These are phyloP conservation scores for Yamadazyma sp. DNA, from an alignment of 1,139 yeast species.

Conservation along the genomic window DNA sequence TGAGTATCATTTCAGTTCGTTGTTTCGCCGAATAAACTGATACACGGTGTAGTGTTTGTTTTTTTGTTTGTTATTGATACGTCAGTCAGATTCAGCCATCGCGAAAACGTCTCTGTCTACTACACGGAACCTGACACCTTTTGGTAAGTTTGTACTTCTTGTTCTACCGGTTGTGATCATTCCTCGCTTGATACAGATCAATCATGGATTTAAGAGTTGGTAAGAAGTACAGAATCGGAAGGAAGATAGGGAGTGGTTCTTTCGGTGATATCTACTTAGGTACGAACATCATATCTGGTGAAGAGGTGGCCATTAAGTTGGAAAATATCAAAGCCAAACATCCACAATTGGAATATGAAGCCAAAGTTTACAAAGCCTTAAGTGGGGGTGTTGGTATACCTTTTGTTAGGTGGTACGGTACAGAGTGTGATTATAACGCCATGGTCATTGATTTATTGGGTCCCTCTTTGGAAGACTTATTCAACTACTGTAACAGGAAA, in stretches of 20 bases:
- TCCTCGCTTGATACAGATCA: background rate
- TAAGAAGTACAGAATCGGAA: slow-evolving; percentile 90
- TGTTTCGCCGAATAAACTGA: background rate
- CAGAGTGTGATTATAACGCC: slow-evolving; percentile 94
- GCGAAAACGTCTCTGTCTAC: no score
- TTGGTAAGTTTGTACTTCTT: background rate
- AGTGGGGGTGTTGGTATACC: slow-evolving; percentile 99
- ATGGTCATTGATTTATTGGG: slow-evolving; percentile 96
- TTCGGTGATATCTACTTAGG: slow-evolving; percentile 96
- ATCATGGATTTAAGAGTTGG: slow-evolving; percentile 84
- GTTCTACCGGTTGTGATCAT: background rate
- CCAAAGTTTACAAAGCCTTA: slow-evolving; percentile 88
- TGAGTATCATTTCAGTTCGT: background rate
- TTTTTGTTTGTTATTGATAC: no score
- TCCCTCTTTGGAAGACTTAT: slow-evolving; percentile 91
- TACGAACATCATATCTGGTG: slow-evolving; percentile 91
- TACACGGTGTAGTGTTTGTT: background rate
- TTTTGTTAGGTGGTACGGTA: slow-evolving; percentile 95
- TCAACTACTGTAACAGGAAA: slow-evolving; percentile 92
- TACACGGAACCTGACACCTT: no score
- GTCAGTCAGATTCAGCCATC: no score
- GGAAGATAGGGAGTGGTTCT: slow-evolving; percentile 96
- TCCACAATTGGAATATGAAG: slow-evolving; percentile 96
- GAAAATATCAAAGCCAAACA: slow-evolving; percentile 90
- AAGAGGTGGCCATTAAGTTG: slow-evolving; percentile 94